Percentiles rank a stretch among this genome's conserved stretches.
Conservation (phyloP, 768 basidiomycete species). For the Epithele typhae region DNA sequence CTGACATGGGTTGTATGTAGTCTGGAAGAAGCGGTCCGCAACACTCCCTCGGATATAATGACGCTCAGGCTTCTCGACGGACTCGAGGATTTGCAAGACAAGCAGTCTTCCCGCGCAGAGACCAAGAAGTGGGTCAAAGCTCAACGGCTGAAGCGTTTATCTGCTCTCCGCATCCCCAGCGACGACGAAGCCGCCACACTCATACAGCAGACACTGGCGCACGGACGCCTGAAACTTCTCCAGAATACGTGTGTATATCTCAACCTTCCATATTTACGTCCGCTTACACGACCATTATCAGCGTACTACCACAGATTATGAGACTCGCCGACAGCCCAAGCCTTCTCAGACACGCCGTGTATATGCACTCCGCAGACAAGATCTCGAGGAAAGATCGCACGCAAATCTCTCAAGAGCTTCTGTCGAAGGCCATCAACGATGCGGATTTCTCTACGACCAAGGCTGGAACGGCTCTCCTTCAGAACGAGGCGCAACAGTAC, state of each 20-base stretch:
- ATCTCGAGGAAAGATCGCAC: neutral
- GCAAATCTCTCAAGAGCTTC: neutral
- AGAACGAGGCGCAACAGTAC: neutral
- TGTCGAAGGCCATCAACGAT: neutral
- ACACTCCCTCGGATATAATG: no score
- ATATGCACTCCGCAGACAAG: neutral
- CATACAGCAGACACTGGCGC: neutral
- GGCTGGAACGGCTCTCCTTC: no score
- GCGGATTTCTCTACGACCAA: neutral
- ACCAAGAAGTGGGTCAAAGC: conserved; percentile 1
- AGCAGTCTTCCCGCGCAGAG: no score
- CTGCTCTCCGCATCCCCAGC: neutral
- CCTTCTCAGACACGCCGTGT: neutral
- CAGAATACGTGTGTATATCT: neutral
- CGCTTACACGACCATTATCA: neutral
- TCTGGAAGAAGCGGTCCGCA: no score
- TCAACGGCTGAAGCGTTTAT: neutral
- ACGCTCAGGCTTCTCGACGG: no score
- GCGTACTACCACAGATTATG: conserved; percentile 5
- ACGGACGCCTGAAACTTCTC: neutral
- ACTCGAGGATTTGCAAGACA: no score
- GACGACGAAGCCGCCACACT: neutral
- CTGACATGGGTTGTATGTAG: no score
- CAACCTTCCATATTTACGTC: no score
- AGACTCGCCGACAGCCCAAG: neutral